These are phyloP conservation scores for Solanum phureja DNA, from an alignment of 257 asterid genomes.

Conservation along the genomic window DNA sequence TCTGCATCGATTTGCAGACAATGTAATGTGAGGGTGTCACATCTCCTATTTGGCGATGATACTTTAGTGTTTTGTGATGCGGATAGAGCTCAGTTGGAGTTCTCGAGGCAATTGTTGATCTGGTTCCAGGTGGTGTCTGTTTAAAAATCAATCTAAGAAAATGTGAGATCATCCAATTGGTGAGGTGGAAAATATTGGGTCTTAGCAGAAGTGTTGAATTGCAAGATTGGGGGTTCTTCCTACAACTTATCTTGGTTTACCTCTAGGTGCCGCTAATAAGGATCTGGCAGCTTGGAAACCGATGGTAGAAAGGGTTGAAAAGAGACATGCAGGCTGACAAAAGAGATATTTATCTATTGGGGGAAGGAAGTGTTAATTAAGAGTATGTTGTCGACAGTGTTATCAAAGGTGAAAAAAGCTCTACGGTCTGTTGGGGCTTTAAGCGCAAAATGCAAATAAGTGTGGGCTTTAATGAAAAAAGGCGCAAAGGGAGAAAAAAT, in stretches of 20 bases:
- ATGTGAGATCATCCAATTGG: background rate
- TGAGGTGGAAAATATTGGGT: background rate
- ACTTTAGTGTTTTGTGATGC: no score
- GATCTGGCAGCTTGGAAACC: background rate
- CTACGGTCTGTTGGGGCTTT: no score
- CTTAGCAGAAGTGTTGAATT: background rate
- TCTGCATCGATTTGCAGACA: no score
- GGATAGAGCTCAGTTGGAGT: no score
- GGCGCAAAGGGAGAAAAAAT: no score
- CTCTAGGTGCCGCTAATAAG: background rate
- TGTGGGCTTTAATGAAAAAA: no score
- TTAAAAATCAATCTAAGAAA: background rate
- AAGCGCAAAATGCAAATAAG: no score
- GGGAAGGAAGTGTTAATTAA: background rate
- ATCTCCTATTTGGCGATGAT: no score
- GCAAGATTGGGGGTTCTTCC: background rate
- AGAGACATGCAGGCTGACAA: background rate
- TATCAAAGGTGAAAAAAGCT: no score
- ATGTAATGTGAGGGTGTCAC: no score
- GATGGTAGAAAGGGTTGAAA: background rate
- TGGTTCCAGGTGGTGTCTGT: background rate
- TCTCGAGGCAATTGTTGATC: background rate
- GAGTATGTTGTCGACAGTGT: background rate
- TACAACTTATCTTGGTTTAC: background rate
- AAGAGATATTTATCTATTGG: background rate